These are phyloP conservation scores for Andrographis paniculata DNA, from an alignment of 305 asterid genomes.

Conservation along the genomic window DNA sequence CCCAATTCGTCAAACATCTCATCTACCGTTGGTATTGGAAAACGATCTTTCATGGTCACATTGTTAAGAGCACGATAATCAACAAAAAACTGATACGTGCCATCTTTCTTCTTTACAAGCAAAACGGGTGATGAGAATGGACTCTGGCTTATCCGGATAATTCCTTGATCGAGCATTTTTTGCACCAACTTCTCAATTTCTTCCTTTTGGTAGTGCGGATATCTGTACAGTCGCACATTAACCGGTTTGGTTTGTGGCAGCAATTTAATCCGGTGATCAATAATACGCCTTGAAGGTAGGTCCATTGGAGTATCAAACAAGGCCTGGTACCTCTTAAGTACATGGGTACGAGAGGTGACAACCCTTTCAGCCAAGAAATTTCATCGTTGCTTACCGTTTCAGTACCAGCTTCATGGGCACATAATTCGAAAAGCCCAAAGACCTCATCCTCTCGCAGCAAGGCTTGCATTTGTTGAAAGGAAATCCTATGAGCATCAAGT, in stretches of 20 bases:
- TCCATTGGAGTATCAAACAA: not conserved
- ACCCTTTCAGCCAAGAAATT: too few relatives aligned
- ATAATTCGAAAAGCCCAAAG: too few relatives aligned
- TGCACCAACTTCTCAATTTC: not conserved
- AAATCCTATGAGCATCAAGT: too few relatives aligned
- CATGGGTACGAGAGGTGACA: too few relatives aligned
- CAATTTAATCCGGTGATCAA: not conserved
- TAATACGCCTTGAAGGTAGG: not conserved
- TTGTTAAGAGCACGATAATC: not conserved
- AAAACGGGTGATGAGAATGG: not conserved
- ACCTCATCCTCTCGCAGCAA: too few relatives aligned
- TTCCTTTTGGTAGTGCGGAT: not conserved
- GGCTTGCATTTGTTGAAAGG: too few relatives aligned
- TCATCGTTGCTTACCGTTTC: too few relatives aligned
- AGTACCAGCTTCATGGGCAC: too few relatives aligned
- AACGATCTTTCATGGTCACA: not conserved
- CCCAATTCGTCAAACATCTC: conserved; percentile 4
- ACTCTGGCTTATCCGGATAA: not conserved
- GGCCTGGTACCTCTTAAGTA: not conserved
- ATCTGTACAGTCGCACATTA: not conserved
- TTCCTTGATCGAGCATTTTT: not conserved
- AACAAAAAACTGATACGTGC: conserved; percentile 1
- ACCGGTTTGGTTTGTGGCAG: not conserved
- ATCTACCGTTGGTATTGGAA: not conserved
- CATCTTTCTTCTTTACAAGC: conserved; percentile 6